These are phyloP conservation scores for Candida labiduridarum DNA, from an alignment of 1,139 yeast species.

Conservation along the genomic window DNA sequence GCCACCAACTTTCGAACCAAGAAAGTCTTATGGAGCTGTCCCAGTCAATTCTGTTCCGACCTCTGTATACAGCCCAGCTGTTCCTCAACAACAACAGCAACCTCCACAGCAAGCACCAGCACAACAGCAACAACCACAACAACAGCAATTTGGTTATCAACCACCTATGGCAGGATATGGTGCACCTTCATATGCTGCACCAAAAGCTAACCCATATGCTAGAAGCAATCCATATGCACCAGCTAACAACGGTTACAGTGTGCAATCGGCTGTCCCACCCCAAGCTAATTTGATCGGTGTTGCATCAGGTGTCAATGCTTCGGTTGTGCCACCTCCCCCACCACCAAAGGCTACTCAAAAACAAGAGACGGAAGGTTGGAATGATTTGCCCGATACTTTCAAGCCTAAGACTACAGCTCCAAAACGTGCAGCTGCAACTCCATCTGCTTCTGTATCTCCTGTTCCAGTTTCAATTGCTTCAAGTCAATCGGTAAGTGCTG, in stretches of 20 bases:
- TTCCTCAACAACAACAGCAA: conserved; percentile 3
- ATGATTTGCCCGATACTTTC: conserved; percentile 80
- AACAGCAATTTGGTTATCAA: conserved; percentile 13
- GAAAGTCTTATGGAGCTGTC: neutral
- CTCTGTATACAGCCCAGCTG: conserved; percentile 10
- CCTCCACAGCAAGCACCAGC: conserved; percentile 13
- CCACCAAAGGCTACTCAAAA: conserved; percentile 48
- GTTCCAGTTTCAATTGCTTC: conserved; percentile 20
- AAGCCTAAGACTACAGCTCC: conserved; percentile 51
- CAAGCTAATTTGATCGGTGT: conserved; percentile 13
- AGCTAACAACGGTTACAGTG: conserved; percentile 20
- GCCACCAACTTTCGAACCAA: conserved; percentile 2
- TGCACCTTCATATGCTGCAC: conserved; percentile 18
- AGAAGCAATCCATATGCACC: conserved; percentile 35
- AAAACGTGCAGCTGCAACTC: conserved; percentile 51
- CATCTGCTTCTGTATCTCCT: conserved; percentile 24
- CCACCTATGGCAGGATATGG: conserved; percentile 13
- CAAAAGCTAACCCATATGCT: conserved; percentile 29
- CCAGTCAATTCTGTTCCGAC: conserved; percentile 2
- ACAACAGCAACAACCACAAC: conserved; percentile 9
- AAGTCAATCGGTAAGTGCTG: conserved; percentile 2
- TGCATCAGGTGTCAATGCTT: neutral
- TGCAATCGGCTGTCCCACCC: conserved; percentile 17
- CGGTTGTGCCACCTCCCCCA: conserved; percentile 25
- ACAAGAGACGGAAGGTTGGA: conserved; percentile 85